Percentiles rank a stretch among this genome's conserved stretches.
Conservation (phyloP, 805 yeast genomes). For the Suhomyces faveliae region DNA sequence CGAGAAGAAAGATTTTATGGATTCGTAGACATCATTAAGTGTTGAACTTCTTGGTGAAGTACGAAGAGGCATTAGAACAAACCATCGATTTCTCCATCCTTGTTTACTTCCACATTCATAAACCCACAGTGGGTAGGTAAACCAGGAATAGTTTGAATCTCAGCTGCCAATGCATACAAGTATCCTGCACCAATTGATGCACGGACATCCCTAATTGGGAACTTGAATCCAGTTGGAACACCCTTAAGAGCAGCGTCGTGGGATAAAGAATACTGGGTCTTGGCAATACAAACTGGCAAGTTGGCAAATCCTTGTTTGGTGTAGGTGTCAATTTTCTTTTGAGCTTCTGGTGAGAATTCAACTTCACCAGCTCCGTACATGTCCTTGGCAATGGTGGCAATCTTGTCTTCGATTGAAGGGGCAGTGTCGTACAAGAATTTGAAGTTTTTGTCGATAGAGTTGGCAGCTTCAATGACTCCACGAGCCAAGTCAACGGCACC, state of each 20-base stretch:
- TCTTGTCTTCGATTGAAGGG: slow-evolving; percentile 66
- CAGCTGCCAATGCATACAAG: slow-evolving; percentile 93
- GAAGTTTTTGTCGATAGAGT: slow-evolving; percentile 43
- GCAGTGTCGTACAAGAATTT: slow-evolving; percentile 58
- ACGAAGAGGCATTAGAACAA: slow-evolving; percentile 45
- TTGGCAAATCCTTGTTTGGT: slow-evolving; percentile 85
- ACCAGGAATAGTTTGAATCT: slow-evolving; percentile 97
- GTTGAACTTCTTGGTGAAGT: slow-evolving; percentile 7
- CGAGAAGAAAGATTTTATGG: background rate
- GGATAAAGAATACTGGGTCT: slow-evolving; percentile 94
- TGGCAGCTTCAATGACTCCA: slow-evolving; percentile 64
- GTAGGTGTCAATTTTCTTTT: slow-evolving; percentile 75
- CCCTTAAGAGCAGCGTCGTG: slow-evolving; percentile 93
- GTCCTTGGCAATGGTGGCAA: slow-evolving; percentile 63
- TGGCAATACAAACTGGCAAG: slow-evolving; percentile 94
- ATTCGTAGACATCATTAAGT: slow-evolving; percentile 7
- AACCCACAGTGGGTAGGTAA: slow-evolving; percentile 94
- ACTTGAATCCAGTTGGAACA: slow-evolving; percentile 89
- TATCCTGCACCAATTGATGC: slow-evolving; percentile 97
- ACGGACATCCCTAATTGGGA: slow-evolving; percentile 92
- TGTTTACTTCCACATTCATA: slow-evolving; percentile 93
- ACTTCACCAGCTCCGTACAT: slow-evolving; percentile 85
- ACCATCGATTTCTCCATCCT: slow-evolving; percentile 81
- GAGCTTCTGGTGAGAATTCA: slow-evolving; percentile 80
- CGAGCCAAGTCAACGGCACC: slow-evolving; percentile 76